Base-by-base conservation (phyloP, 495 filamentous ascomycete species). In the Mytilinidion resinicola region DNA sequence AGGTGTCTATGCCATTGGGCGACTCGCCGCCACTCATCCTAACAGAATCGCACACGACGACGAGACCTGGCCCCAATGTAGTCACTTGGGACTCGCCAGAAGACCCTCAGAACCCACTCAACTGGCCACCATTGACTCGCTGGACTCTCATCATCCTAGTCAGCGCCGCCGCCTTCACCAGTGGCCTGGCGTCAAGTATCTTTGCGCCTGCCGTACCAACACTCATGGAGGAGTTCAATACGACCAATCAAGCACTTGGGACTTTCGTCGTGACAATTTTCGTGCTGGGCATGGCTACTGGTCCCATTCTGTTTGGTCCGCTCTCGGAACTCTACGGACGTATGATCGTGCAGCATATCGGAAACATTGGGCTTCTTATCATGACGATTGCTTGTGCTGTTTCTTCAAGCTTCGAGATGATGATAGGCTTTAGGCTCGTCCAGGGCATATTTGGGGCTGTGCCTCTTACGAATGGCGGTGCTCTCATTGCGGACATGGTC, bases 261-360 rank as follows among this genome's bases (percentile, higher is more conserved):
- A 63, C 67, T 1, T 69, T 74, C 53, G 69, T 74, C 41, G 70
- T 75, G 7, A 69, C 67, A 8, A 56, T 76, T 3, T 68, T 78
- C 60, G 61, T 81, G 15, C 64, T 82, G 0, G 81, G 82, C 14
- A 83, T 80, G 54, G 77, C 76, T 39, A 76, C 82, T 49, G 83
- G 84, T 12, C 74, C 83, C 0, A 67, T 86, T 2, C 48, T 85
- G 38, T 70, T 87, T 4, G 82, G 83, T 1, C 86, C 86, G 0
- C 51, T 88, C 3, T 82, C 78, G 41, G 86, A 89, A 61, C 69
- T 85, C 38, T 84, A 84, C 64, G 86, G 86, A 9, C 75, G 86
- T 6, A 62, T 77, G 3, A 63, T 63, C 1, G 49, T 85, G 43
- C 83, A 84, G 55, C 68, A 80, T 47, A 64, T 66, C 14, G 77